Evolutionary conservation across 1,284 basidiomycete genomes (phyloP).

Genomic region (Takashimella tepidaria): DNA sequence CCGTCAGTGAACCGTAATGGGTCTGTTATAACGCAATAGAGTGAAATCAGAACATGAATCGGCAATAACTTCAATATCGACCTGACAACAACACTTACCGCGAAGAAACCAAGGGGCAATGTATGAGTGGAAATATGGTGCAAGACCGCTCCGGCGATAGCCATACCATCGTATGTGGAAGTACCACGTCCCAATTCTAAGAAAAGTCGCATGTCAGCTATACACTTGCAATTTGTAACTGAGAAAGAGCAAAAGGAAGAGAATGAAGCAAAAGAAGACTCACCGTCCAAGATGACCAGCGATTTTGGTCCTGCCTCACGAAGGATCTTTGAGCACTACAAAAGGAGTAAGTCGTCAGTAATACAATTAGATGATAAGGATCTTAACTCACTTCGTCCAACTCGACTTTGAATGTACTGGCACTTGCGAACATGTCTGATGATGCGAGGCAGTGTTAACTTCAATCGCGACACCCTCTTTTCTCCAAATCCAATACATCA

Average conservation of each 20-base stretch:
- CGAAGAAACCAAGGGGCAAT: slow-evolving; percentile 62
- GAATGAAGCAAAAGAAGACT: no score
- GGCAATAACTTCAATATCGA: no score
- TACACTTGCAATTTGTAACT: no score
- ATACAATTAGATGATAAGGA: not conserved
- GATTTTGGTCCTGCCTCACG: slow-evolving; percentile 86
- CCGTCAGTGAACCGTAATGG: slow-evolving; percentile 48
- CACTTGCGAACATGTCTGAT: slow-evolving; percentile 84
- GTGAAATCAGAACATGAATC: not conserved
- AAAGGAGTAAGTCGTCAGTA: no score
- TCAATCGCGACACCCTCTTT: no score
- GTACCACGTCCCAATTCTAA: slow-evolving; percentile 72
- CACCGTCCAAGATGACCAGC: slow-evolving; percentile 89
- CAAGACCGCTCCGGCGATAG: slow-evolving; percentile 89
- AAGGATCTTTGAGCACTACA: slow-evolving; percentile 74
- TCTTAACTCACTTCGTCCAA: slow-evolving; percentile 70
- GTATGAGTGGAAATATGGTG: slow-evolving; percentile 89
- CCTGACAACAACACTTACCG: slow-evolving; percentile 32
- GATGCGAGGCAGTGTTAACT: no score
- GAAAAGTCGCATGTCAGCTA: no score
- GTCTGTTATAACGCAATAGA: slow-evolving; percentile 34
- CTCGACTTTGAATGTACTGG: slow-evolving; percentile 95
- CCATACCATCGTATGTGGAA: slow-evolving; percentile 77
- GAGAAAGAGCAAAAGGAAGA: no score
- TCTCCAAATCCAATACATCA: not conserved